These are phyloP conservation scores for Vaccinium vitisidaea DNA, from an alignment of 148 eudicot genomes.

Conservation along the genomic window DNA sequence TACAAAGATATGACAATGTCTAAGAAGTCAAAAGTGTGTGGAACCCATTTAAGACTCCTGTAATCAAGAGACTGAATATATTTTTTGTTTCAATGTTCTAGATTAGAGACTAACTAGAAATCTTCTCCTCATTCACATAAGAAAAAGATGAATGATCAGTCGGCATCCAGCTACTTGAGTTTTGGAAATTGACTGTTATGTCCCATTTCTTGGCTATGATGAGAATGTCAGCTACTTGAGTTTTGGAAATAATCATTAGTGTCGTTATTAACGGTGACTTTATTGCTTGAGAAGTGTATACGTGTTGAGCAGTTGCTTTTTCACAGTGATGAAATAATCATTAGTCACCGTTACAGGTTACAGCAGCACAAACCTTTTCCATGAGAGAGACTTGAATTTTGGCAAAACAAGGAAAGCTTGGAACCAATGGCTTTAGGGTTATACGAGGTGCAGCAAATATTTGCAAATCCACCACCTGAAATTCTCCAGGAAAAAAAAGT, in stretches of 20 bases:
- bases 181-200: neutral
- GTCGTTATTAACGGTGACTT: too few species aligned
- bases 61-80: neutral
- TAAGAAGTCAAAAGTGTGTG: neutral
- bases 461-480: conserved; percentile 87
- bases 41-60: neutral
- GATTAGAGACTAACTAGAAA: neutral
- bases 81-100: neutral
- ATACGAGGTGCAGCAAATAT: conserved; percentile 87
- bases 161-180: neutral
- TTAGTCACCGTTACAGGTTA: neutral
- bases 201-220: neutral
- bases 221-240: neutral
- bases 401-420: conserved; percentile 93
- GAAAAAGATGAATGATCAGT: neutral
- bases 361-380: conserved; percentile 72
- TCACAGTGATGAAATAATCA: too few species aligned
- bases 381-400: conserved; percentile 81
- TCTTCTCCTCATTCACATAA: neutral
- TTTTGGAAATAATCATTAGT: too few species aligned
- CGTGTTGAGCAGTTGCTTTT: too few species aligned
- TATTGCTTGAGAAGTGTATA: too few species aligned
- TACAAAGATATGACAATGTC: neutral
- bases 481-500: conserved; percentile 1
- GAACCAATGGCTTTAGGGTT: conserved; percentile 86